A percentile compares a stretch with the other conserved stretches of the same genome.
Evolutionary conservation across 192 early-diverging fungal species (phyloP).

Genomic region (Phycomyces blakesleeanus): DNA sequence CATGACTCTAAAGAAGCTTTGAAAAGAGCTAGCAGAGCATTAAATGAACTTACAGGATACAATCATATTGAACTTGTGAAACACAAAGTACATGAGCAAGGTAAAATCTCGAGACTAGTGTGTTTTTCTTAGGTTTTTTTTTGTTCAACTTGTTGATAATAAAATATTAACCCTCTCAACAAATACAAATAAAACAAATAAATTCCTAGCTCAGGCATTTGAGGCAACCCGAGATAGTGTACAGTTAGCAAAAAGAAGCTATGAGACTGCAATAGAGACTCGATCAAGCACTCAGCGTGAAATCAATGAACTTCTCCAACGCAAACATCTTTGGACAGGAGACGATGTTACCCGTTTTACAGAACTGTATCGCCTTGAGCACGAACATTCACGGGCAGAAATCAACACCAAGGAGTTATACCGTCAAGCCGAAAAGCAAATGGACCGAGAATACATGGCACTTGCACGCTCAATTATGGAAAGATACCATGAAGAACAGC

Average conservation of each 20-base stretch:
- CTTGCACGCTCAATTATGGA: constrained; percentile 67
- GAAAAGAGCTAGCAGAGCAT: constrained; percentile 35
- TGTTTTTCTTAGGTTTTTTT: too few species aligned
- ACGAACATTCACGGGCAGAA: constrained; percentile 57
- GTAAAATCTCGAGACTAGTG: constrained; percentile 29
- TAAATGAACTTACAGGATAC: constrained; percentile 74
- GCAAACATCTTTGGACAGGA: constrained; percentile 72
- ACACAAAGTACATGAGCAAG: constrained; percentile 54
- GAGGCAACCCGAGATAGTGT: constrained; percentile 42
- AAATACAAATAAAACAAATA: too few species aligned
- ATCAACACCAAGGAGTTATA: constrained; percentile 41
- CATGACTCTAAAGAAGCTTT: constrained; percentile 30
- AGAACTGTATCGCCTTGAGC: constrained; percentile 67
- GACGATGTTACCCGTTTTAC: constrained; percentile 76
- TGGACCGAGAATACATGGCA: constrained; percentile 60
- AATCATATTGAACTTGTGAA: constrained; percentile 64
- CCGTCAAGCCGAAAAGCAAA: constrained; percentile 52
- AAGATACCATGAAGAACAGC: constrained; percentile 79
- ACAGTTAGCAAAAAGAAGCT: constrained; percentile 45
- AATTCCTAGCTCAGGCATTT: constrained; percentile 38
- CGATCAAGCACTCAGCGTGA: constrained; percentile 66
- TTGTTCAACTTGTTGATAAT: too few species aligned
- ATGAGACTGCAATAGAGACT: constrained; percentile 53
- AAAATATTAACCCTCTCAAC: not conserved
- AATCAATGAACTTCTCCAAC: constrained; percentile 73